These are phyloP conservation scores for Yamadazyma takamatsuzukensis DNA, from an alignment of 805 yeast genomes.

Conservation along the genomic window DNA sequence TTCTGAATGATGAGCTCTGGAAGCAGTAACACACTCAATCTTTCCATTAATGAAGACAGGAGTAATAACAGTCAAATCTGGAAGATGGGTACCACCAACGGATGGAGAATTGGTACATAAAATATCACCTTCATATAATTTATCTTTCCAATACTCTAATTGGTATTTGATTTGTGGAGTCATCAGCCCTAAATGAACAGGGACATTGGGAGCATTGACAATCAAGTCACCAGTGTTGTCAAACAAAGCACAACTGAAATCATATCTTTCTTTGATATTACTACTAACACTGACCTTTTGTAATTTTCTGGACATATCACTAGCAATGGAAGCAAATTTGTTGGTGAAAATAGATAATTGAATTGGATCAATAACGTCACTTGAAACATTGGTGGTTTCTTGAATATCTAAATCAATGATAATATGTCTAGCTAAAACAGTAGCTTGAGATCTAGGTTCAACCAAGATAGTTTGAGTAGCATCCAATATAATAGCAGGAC, in stretches of 20 bases:
- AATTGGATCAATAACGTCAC: conserved; percentile 55
- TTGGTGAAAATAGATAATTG: conserved; percentile 75
- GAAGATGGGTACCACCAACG: conserved; percentile 81
- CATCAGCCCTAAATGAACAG: conserved; percentile 87
- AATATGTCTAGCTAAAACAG: conserved; percentile 56
- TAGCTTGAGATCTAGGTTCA: conserved; percentile 59
- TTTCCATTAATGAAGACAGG: conserved; percentile 18
- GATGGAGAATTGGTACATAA: conserved; percentile 78
- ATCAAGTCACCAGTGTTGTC: conserved; percentile 71
- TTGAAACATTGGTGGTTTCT: conserved; percentile 9
- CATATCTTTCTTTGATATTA: conserved; percentile 78
- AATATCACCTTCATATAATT: conserved; percentile 69
- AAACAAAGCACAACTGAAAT: conserved; percentile 82
- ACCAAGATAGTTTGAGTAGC: conserved; percentile 77
- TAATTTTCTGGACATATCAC: conserved; percentile 80
- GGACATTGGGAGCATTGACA: conserved; percentile 87
- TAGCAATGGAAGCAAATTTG: conserved; percentile 87
- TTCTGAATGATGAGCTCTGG: conserved; percentile 23
- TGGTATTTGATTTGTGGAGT: conserved; percentile 72
- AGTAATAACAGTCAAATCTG: conserved; percentile 45
- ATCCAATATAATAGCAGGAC: conserved; percentile 54
- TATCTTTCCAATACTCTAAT: conserved; percentile 60
- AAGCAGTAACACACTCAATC: conserved; percentile 16
- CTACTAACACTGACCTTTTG: conserved; percentile 80
- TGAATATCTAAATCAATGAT: conserved; percentile 35